Base-by-base conservation (phyloP, 768 basidiomycete genomes). In the Lyophyllum atratum region DNA sequence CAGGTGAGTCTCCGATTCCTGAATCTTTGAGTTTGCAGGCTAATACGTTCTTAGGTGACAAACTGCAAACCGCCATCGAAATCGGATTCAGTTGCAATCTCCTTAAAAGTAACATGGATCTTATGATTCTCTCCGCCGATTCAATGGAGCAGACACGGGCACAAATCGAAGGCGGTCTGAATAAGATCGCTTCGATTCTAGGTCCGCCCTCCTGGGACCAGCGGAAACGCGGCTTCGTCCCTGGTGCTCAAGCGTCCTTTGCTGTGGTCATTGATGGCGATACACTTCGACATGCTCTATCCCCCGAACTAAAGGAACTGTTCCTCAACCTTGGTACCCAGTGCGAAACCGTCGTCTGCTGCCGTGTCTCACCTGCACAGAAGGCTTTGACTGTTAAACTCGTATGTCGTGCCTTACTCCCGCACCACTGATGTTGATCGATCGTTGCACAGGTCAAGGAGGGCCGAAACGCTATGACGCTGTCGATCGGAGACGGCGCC, bases 211-310 rank as follows among this genome's bases (percentile, higher is more conserved):
- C 84, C 1, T 76, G 78, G 74, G 79, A 87, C 54, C 74, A 79
- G 9, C 70, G 74, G 46, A 81, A 84, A 59, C 84, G 90, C 3
- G 90, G 89, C 0, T 90, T 91, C 62, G 72, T 86, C 14, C 85
- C 85, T 1, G 77, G 76, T 9, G 83, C 83, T 0, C 78, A 86
- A 64, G 86, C 86, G 15, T 84, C 87, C 9, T 97, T 97, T 69
- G 96, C 95, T 1, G 89, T 94, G 14, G 96, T 98, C 60, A 97
- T 98, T 57, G 96, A 98, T 67, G 96, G 96, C 1, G 94, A 97
- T 66, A 96, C 94, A 0, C 76, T 98, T 15, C 81, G 87, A 19
- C 82, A 92, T 70, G 95, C 95, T 0, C 76, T 98, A 26, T 82
- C 83, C 7, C 80, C 85, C 1, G 81, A 86, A 15, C 74, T 98